Conservation (phyloP, 1,284 basidiomycete genomes). For the Cryptococcus maquisensis region DNA sequence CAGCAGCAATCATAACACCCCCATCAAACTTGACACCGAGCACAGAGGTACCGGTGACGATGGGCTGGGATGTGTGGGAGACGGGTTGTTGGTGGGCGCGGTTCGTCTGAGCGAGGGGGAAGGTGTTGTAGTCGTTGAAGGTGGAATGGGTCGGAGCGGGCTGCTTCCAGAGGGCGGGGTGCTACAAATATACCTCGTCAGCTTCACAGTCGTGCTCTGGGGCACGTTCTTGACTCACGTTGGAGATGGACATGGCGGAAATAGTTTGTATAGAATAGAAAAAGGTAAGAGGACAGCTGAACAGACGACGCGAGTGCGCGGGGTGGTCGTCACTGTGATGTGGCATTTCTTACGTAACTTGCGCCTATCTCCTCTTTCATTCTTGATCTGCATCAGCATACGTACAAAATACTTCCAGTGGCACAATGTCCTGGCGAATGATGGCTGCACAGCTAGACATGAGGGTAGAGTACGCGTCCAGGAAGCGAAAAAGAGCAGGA, state of each 20-base stretch:
- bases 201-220: neutral
- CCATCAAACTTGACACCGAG: conserved; percentile 91
- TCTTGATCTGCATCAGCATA: too few species aligned
- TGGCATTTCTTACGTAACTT: too few species aligned
- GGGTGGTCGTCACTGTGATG: neutral
- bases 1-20: conserved; percentile 98
- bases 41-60: conserved; percentile 95
- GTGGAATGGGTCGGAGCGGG: conserved; percentile 34
- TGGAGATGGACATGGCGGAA: neutral
- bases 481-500: too few species aligned
- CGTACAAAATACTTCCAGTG: too few species aligned
- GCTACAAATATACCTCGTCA: conserved; percentile 19
- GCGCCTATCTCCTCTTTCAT: too few species aligned
- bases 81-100: conserved; percentile 9
- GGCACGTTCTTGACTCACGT: neutral
- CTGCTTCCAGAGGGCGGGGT: conserved; percentile 47
- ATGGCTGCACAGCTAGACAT: too few species aligned
- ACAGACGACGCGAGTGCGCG: conserved; percentile 7
- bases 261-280: neutral
- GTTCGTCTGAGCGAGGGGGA: conserved; percentile 24
- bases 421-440: too few species aligned
- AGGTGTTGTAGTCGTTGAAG: conserved; percentile 42
- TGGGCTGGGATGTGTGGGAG: conserved; percentile 60
- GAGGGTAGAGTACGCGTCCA: too few species aligned
- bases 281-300: neutral